A percentile compares a stretch with the other conserved stretches of the same genome.
Evolutionary conservation across 2,329 filamentous ascomycete species (phyloP).

Genomic region (Aspergillus sojae): DNA sequence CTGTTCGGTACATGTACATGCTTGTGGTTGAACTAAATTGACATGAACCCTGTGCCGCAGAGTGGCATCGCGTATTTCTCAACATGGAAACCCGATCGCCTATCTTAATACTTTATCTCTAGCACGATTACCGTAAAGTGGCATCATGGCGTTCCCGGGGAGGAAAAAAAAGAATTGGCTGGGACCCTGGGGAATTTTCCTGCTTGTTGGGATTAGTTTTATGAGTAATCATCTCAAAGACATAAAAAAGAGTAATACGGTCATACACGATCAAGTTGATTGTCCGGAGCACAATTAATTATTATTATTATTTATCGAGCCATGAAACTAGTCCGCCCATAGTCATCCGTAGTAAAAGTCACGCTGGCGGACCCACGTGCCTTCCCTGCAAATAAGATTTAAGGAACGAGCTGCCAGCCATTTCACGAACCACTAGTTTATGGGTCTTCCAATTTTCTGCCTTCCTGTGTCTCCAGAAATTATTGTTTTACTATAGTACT

Average conservation of each 20-base stretch:
- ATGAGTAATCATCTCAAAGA: neutral
- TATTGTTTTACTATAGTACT: slow-evolving; percentile 6
- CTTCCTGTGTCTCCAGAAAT: slow-evolving; percentile 14
- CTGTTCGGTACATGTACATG: neutral
- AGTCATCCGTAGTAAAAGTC: neutral
- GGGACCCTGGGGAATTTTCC: neutral
- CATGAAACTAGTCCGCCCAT: neutral
- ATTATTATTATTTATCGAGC: neutral
- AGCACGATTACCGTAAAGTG: neutral
- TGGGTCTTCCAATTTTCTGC: slow-evolving; percentile 14
- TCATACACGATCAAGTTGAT: neutral
- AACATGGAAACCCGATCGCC: neutral
- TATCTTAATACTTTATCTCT: neutral
- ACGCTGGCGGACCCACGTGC: slow-evolving; percentile 15
- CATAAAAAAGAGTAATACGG: neutral
- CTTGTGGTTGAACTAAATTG: neutral
- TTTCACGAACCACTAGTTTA: slow-evolving; percentile 21
- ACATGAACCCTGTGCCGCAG: neutral
- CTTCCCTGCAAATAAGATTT: slow-evolving; percentile 22
- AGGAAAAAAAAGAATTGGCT: too few relatives aligned
- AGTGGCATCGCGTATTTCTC: neutral
- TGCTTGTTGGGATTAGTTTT: neutral
- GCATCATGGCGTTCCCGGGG: neutral
- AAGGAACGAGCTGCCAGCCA: slow-evolving; percentile 14
- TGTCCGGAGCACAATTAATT: neutral